Percentiles rank a stretch among this genome's conserved stretches.
Conservation (phyloP, 2,329 filamentous ascomycete genomes). For the Colletotrichum musicola region DNA sequence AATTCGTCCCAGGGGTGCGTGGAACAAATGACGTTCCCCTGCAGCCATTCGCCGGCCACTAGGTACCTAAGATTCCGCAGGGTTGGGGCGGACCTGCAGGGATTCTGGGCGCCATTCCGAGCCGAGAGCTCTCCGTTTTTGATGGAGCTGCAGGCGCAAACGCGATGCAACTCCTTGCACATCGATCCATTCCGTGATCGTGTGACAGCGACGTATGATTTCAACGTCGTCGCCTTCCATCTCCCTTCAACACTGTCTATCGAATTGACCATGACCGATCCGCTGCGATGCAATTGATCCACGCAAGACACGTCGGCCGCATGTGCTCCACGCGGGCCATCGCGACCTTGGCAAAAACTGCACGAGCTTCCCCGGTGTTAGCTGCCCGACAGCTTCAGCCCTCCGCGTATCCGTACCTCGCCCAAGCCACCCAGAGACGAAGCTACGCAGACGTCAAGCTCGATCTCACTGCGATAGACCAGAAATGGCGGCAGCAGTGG, state of each 20-base stretch:
- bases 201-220: slow-evolving; percentile 14
- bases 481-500: slow-evolving; percentile 67
- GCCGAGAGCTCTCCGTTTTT: slow-evolving; percentile 31
- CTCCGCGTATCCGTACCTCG: slow-evolving; percentile 20
- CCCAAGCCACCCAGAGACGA: slow-evolving; percentile 42
- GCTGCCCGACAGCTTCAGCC: slow-evolving; percentile 21
- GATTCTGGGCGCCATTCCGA: slow-evolving; percentile 27
- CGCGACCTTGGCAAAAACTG: slow-evolving; percentile 20
- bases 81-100: slow-evolving; percentile 34
- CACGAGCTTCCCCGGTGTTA: slow-evolving; percentile 12
- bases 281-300: slow-evolving; percentile 46
- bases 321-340: slow-evolving; percentile 31
- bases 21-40: slow-evolving; percentile 38
- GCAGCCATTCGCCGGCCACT: slow-evolving; percentile 23
- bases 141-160: slow-evolving; percentile 35
- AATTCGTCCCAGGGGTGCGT: slow-evolving; percentile 29
- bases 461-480: slow-evolving; percentile 61
- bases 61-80: slow-evolving; percentile 15
- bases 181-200: not conserved
- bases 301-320: slow-evolving; percentile 43
- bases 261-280: slow-evolving; percentile 40
- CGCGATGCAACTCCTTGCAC: not conserved
- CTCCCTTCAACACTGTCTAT: not conserved
- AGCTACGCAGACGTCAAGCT: slow-evolving; percentile 55
- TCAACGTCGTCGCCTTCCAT: slow-evolving; percentile 1